Base-by-base conservation (phyloP, 345 rosid species). In the Corchorus capsularis region DNA sequence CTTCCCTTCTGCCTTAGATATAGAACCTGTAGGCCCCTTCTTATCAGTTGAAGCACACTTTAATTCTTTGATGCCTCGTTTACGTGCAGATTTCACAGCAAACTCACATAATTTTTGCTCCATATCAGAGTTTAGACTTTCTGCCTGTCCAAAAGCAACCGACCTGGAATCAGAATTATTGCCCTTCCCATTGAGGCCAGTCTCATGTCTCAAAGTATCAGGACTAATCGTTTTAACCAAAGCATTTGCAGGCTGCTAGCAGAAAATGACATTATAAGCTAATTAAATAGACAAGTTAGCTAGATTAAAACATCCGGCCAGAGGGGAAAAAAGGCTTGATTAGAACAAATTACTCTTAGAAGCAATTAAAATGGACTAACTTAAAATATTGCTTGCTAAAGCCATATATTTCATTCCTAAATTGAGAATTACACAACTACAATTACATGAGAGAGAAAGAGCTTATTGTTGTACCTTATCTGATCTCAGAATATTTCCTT, bases 171-270 rank as follows among this genome's bases (percentile, higher is more conserved):
- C 78, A 74, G 62, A 72, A 70, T 14, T 34, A 63, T 80, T 65
- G 13, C 63, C 56, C 53, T 65, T 69, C 63, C 37, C 17, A 52
- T 69, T 66, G 68, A 63, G 71, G 60, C 63, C 74, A 59, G 68
- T n/a, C 8, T 66, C 55, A 72, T 62, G 39, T 77, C 61, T 75
- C 34, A 60, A 49, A 64, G 72, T 74, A 73, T 74, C 76, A 20
- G 65, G 68, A 61, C 66, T 60, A 19, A 41, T 52, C 57, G 34
- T 73, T 60, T 60, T 72, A 32, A 72, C 32, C 45, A 78, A 16
- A 82, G 75, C 56, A 67, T 56, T 77, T 50, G 79, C 60, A 75
- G 71, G 80, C 85, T 84, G 84, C 76, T 50, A 37, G 76, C 77
- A 86, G 39, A 71, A 77, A 66, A 73, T n/a, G 20, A 47, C 64